Conservation (phyloP, 148 eudicot species). For the Oxyria digyna region DNA sequence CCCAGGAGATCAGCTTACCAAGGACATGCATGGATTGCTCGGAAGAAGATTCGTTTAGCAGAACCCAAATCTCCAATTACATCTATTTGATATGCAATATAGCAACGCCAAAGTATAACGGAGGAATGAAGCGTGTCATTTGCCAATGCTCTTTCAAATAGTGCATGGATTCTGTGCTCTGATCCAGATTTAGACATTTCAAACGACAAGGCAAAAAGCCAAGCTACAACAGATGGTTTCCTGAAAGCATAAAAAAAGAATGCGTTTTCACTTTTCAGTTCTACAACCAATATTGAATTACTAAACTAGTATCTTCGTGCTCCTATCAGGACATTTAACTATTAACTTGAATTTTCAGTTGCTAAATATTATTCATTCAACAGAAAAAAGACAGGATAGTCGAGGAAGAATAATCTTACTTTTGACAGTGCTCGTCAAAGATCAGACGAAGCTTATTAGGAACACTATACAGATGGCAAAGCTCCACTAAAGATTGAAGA, state of each 20-base stretch:
- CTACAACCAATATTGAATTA: background rate
- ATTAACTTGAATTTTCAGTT: background rate
- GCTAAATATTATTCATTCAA: background rate
- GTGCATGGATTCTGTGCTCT: constrained; percentile 61
- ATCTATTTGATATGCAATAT: constrained; percentile 64
- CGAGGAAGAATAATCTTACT: constrained; percentile 27
- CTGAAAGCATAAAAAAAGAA: constrained; percentile 33
- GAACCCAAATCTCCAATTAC: constrained; percentile 40
- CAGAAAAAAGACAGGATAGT: background rate
- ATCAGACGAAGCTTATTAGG: constrained; percentile 70
- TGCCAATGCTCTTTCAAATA: constrained; percentile 73
- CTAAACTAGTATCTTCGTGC: background rate
- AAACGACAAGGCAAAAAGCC: constrained; percentile 64
- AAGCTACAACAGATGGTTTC: constrained; percentile 61
- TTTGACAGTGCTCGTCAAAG: constrained; percentile 57
- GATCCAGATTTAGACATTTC: constrained; percentile 59
- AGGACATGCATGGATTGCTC: constrained; percentile 94
- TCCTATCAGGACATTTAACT: background rate
- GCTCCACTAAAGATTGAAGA: constrained; percentile 45
- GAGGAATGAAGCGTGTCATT: constrained; percentile 43
- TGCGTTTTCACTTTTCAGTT: too few relatives aligned
- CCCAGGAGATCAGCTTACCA: constrained; percentile 32
- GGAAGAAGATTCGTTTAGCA: constrained; percentile 74
- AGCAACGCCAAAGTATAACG: constrained; percentile 73
- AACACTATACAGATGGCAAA: constrained; percentile 44